Evolutionary conservation across 1,284 basidiomycete species (phyloP).

Genomic region (Gastroboletus turbinatus): DNA sequence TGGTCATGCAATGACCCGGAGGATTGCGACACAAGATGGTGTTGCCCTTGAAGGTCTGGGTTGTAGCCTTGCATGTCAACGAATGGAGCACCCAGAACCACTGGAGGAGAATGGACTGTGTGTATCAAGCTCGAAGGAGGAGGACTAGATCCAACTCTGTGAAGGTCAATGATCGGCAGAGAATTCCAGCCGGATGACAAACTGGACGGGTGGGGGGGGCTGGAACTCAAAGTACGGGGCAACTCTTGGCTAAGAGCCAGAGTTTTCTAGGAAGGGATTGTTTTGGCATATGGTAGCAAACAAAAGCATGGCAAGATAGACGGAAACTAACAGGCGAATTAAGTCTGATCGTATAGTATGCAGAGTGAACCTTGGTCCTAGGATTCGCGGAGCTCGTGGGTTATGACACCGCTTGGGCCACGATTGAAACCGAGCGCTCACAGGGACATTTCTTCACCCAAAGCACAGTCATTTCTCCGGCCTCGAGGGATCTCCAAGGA

Average conservation of each 20-base stretch:
- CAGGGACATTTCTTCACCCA: constrained; percentile 20
- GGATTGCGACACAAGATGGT: constrained; percentile 29
- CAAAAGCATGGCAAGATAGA: constrained; percentile 36
- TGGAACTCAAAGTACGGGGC: constrained; percentile 15
- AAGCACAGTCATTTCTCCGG: constrained; percentile 20
- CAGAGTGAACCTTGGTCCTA: constrained; percentile 30
- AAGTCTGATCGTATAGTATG: constrained; percentile 35
- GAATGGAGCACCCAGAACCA: constrained; percentile 3
- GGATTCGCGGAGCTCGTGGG: constrained; percentile 37
- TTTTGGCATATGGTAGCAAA: constrained; percentile 32
- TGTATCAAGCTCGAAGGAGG: constrained; percentile 12
- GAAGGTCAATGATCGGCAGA: constrained; percentile 31
- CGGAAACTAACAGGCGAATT: constrained; percentile 29
- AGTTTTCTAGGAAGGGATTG: constrained; percentile 30
- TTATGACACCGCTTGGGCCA: constrained; percentile 32
- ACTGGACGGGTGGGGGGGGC: constrained; percentile 25
- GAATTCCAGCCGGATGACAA: constrained; percentile 27
- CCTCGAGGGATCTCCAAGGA: constrained; percentile 31
- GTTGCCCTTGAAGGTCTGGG: constrained; percentile 14
- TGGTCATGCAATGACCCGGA: constrained; percentile 36
- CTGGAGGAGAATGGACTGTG: background rate
- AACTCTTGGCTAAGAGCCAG: constrained; percentile 17
- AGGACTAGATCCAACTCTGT: constrained; percentile 8
- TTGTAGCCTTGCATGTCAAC: constrained; percentile 31
- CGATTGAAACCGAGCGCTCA: constrained; percentile 32